Percentiles rank a stretch among this genome's conserved stretches.
phyloP scores from a whole-genome alignment of 1,284 basidiomycete species.

The Heterobasidion parviporum region DNA sequence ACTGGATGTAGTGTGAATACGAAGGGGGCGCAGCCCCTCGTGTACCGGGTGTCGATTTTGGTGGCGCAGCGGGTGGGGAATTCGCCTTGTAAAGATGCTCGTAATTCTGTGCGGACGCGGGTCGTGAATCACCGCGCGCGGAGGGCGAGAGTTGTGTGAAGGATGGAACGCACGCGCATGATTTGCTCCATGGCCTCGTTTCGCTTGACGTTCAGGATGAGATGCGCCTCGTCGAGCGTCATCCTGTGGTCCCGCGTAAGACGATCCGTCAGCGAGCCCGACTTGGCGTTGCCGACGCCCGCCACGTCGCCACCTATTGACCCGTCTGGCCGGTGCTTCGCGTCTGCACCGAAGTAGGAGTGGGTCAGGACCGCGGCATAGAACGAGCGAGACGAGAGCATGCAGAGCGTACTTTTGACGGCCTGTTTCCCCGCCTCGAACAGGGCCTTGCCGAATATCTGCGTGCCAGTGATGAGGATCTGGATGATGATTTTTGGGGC shows the following conservation, averaged over 20 bases:
- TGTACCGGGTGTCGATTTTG: constrained; percentile 31
- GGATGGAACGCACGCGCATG: constrained; percentile 49
- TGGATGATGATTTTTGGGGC: constrained; percentile 75
- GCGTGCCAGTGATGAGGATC: constrained; percentile 72
- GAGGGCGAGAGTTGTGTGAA: background rate
- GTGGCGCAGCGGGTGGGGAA: constrained; percentile 52
- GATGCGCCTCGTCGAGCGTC: constrained; percentile 92
- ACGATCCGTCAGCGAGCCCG: constrained; percentile 66
- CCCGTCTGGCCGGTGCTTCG: constrained; percentile 65
- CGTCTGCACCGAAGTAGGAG: constrained; percentile 34
- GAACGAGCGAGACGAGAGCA: background rate
- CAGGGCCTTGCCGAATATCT: constrained; percentile 89
- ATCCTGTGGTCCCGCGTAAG: constrained; percentile 82
- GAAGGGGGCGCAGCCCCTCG: constrained; percentile 30
- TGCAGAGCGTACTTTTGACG: constrained; percentile 68
- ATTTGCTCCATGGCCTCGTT: constrained; percentile 64
- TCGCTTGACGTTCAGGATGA: constrained; percentile 89
- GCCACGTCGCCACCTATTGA: constrained; percentile 53
- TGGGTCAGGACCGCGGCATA: background rate
- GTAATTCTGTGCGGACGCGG: constrained; percentile 57
- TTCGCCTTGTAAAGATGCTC: constrained; percentile 91
- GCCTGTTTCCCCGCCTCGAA: constrained; percentile 89
- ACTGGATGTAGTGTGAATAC: constrained; percentile 90
- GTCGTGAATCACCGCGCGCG: background rate
- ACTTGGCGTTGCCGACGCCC: constrained; percentile 67